A percentile compares a stretch with the other conserved stretches of the same genome.
Evolutionary conservation across 164 flowering plant genomes (phyloP).

Genomic region (Akebia trifoliata): DNA sequence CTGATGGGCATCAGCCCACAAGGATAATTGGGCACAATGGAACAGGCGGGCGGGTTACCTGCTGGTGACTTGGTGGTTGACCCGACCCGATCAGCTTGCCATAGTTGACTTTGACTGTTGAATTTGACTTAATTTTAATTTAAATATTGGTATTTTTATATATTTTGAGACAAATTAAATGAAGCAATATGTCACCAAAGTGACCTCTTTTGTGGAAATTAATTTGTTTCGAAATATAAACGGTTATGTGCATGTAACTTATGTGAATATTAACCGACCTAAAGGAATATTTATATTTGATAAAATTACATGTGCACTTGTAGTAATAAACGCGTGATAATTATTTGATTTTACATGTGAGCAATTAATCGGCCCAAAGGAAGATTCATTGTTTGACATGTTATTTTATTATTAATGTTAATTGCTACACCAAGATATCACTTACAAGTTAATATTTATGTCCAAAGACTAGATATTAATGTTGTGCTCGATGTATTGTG

Average conservation of each 20-base stretch:
- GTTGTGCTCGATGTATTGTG: constrained; percentile 4
- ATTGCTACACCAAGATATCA: not conserved
- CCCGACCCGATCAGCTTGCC: no score
- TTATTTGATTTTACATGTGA: not conserved
- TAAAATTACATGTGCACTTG: not conserved
- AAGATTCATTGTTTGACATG: not conserved
- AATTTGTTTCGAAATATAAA: not conserved
- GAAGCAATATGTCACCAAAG: constrained; percentile 1
- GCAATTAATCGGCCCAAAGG: constrained; percentile 5
- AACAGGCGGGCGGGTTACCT: no score
- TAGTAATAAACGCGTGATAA: constrained; percentile 1
- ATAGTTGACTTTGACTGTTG: no score
- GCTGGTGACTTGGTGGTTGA: no score
- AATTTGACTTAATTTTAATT: no score
- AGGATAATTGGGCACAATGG: no score
- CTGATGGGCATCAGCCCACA: no score
- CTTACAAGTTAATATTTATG: not conserved
- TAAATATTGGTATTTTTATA: no score
- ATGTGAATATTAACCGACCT: not conserved
- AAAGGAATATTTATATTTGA: not conserved
- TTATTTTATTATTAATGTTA: constrained; percentile 2
- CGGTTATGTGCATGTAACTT: not conserved
- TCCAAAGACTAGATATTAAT: constrained; percentile 3
- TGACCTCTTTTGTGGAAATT: not conserved
- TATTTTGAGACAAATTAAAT: not conserved